Conservation (phyloP, 257 asterid genomes). For the Nicotiana otophora region DNA sequence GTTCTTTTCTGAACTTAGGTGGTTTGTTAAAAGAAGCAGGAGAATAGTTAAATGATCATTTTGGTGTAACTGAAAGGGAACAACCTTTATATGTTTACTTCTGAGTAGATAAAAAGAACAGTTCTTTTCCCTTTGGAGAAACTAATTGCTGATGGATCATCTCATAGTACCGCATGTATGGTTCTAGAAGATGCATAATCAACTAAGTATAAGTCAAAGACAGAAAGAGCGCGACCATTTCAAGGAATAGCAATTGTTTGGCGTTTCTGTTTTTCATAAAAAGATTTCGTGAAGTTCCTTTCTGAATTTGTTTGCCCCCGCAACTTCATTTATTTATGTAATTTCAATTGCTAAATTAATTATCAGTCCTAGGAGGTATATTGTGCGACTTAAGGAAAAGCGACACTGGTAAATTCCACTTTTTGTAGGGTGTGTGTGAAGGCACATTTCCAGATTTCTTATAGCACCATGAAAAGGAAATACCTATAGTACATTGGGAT, state of each 20-base stretch:
- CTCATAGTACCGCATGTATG: neutral
- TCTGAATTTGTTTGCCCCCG: neutral
- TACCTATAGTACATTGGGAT: neutral
- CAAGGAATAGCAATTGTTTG: neutral
- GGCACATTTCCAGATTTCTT: neutral
- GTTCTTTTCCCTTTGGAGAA: neutral
- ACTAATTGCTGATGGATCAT: slow-evolving; percentile 1
- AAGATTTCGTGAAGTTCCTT: neutral
- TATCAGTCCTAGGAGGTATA: neutral
- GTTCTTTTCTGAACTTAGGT: neutral
- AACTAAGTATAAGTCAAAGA: neutral
- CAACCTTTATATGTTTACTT: neutral
- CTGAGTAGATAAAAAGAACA: neutral
- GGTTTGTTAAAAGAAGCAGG: neutral
- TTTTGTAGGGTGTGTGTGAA: neutral
- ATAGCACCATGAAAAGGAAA: neutral
- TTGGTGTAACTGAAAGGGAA: neutral
- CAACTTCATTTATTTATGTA: neutral
- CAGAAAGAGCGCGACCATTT: neutral
- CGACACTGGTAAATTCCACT: neutral
- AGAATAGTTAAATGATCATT: neutral
- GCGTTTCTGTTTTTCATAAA: neutral
- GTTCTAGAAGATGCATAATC: neutral
- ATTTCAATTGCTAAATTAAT: neutral
- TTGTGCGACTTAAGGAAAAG: neutral